These are phyloP conservation scores for Monsonia emarginata DNA, from an alignment of 441 rosid species.

Conservation along the genomic window DNA sequence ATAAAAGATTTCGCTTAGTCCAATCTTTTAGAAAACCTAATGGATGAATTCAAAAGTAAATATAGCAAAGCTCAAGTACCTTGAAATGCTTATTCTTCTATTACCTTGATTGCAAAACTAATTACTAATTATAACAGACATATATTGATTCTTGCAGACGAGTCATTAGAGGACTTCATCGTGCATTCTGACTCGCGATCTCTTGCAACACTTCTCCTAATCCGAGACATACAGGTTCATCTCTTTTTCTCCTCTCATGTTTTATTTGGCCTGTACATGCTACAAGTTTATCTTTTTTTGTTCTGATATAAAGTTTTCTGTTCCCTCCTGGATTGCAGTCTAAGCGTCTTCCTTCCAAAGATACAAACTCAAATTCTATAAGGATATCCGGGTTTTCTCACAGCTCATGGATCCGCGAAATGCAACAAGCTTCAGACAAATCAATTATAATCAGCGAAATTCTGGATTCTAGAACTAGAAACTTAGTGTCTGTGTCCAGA, in stretches of 20 bases:
- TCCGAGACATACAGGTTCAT: constrained; percentile 78
- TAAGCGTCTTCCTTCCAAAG: constrained; percentile 65
- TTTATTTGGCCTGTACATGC: background rate
- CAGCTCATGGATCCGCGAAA: constrained; percentile 81
- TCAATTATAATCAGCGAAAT: constrained; percentile 83
- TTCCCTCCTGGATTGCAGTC: constrained; percentile 38
- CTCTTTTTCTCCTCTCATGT: background rate
- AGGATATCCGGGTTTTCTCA: constrained; percentile 55
- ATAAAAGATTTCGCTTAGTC: background rate
- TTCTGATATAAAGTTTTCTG: constrained; percentile 11
- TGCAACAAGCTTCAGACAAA: constrained; percentile 86
- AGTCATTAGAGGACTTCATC: constrained; percentile 77
- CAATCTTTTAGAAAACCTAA: background rate
- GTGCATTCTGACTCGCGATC: constrained; percentile 90
- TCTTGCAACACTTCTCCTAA: constrained; percentile 90
- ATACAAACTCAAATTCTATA: constrained; percentile 34
- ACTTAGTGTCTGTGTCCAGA: constrained; percentile 78
- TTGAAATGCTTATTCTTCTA: background rate
- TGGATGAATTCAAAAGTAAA: background rate
- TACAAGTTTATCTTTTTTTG: constrained; percentile 2
- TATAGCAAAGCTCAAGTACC: background rate
- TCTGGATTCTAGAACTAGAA: constrained; percentile 88
- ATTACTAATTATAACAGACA: constrained; percentile 50
- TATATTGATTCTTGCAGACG: constrained; percentile 95
- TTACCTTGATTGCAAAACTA: constrained; percentile 9